Evolutionary conservation across 345 rosid genomes (phyloP).

Genomic region (Turnera subulata): DNA sequence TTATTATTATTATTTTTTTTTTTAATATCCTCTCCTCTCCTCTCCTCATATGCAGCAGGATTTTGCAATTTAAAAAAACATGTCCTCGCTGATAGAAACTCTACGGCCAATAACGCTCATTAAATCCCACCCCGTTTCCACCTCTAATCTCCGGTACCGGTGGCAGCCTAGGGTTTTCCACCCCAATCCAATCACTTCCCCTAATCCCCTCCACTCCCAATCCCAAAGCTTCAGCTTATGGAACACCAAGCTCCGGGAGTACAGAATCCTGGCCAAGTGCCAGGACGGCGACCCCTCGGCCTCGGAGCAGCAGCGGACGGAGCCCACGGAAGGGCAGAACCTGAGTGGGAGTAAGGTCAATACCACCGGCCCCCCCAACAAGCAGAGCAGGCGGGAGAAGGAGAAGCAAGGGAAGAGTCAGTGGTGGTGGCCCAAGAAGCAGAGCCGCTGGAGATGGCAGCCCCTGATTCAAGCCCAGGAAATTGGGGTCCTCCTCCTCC

Average conservation of each 20-base stretch:
- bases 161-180: constrained; percentile 41
- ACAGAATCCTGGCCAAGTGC: constrained; percentile 46
- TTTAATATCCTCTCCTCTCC: no score
- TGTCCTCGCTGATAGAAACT: constrained; percentile 42
- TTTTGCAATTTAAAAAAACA: neutral
- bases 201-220: neutral
- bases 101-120: constrained; percentile 32
- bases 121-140: constrained; percentile 20
- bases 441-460: constrained; percentile 69
- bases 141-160: constrained; percentile 22
- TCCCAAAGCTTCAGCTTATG: constrained; percentile 12
- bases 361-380: constrained; percentile 34
- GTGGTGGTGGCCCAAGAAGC: constrained; percentile 69
- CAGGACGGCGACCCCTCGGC: constrained; percentile 61
- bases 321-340: constrained; percentile 37
- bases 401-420: constrained; percentile 44
- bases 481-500: constrained; percentile 69
- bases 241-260: constrained; percentile 30
- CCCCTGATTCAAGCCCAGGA: constrained; percentile 75
- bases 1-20: no score
- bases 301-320: constrained; percentile 34
- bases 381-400: constrained; percentile 53
- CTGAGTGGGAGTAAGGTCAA: constrained; percentile 14
- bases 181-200: constrained; percentile 26
- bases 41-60: neutral